A percentile compares a stretch with the other conserved stretches of the same genome.
Evolutionary conservation across 2,329 filamentous ascomycete genomes (phyloP).

Genomic region (Aspergillus vadensis): DNA sequence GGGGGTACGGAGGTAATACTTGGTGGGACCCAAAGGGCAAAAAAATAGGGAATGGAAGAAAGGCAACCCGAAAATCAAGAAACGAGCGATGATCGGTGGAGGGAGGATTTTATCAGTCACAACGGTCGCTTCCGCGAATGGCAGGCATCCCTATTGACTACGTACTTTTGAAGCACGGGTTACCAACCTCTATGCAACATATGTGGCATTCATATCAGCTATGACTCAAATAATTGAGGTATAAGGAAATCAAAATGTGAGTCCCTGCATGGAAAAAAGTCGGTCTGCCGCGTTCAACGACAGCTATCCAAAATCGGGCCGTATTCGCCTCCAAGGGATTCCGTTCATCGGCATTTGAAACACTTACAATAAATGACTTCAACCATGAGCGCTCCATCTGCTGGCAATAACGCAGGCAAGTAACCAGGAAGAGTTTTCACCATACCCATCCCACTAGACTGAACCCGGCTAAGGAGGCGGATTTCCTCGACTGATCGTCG

Average conservation of each 20-base stretch:
- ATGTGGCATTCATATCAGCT: background rate
- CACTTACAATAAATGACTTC: background rate
- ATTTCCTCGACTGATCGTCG: constrained; percentile 2
- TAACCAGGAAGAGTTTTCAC: constrained; percentile 10
- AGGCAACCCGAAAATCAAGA: background rate
- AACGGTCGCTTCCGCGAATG: background rate
- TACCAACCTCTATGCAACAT: background rate
- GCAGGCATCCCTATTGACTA: background rate
- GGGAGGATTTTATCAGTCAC: too few species aligned
- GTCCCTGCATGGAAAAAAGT: constrained; percentile 7
- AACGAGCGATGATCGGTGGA: constrained; percentile 1
- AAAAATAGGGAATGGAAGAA: background rate
- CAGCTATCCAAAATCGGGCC: constrained; percentile 5
- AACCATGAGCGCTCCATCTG: background rate
- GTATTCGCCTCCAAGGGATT: constrained; percentile 13
- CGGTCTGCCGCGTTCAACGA: constrained; percentile 6
- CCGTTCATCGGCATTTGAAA: constrained; percentile 20
- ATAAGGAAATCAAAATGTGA: background rate
- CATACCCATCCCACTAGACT: background rate
- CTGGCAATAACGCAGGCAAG: constrained; percentile 11
- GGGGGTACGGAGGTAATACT: background rate
- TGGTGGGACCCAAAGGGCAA: background rate
- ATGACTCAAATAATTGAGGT: background rate
- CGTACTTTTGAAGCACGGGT: background rate
- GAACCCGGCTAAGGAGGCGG: constrained; percentile 6